phyloP scores from a whole-genome alignment of 2,329 filamentous ascomycete species.

The Ceratocystis cubensis region DNA sequence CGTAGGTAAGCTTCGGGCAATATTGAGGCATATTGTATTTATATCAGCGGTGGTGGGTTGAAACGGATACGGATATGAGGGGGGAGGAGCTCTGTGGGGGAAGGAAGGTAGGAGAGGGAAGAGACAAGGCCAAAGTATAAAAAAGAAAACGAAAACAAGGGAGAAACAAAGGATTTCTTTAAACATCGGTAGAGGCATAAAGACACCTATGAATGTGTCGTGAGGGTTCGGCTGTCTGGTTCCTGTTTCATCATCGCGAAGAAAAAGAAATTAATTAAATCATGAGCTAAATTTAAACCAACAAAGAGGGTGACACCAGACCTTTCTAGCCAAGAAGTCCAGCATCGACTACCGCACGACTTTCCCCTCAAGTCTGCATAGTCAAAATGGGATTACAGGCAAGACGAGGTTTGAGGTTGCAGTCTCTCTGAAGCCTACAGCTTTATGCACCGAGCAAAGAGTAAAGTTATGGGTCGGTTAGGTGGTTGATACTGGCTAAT shows the following conservation, averaged over 20 bases:
- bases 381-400: background rate
- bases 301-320: background rate
- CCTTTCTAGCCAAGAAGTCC: background rate
- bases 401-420: background rate
- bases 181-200: background rate
- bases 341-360: background rate
- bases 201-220: background rate
- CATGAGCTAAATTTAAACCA: background rate
- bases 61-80: background rate
- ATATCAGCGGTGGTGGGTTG: background rate
- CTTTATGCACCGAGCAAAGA: too few relatives aligned
- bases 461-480: too few relatives aligned
- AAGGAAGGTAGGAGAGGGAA: background rate
- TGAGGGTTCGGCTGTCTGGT: background rate
- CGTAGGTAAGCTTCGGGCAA: background rate
- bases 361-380: background rate
- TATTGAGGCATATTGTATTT: background rate
- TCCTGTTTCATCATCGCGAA: background rate
- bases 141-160: background rate
- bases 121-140: background rate
- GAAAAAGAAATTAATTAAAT: background rate
- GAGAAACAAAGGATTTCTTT: background rate
- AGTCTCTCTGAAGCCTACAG: background rate
- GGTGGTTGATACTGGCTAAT: too few relatives aligned
- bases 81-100: background rate